phyloP scores from a whole-genome alignment of 2,329 filamentous ascomycete species.

The Chaetoscypha palmicola region DNA sequence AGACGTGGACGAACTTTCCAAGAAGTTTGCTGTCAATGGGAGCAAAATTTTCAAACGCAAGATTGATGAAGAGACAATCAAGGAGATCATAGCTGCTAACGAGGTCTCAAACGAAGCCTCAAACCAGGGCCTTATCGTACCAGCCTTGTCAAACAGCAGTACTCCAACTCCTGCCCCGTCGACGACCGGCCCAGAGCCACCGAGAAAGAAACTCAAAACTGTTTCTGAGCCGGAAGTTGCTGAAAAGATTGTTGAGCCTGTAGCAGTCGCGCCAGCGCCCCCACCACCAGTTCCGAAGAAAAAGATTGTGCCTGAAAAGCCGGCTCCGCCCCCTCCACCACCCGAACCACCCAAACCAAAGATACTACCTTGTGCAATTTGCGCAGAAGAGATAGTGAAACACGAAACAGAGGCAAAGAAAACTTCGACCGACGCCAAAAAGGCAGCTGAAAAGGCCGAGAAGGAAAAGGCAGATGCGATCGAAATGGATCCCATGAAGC shows the following conservation, averaged over 20 bases:
- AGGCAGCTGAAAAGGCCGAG: too few relatives aligned
- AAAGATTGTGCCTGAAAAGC: constrained; percentile 48
- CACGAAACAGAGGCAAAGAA: too few relatives aligned
- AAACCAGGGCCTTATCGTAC: constrained; percentile 26
- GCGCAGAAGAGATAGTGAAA: too few relatives aligned
- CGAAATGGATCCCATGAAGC: constrained; percentile 64
- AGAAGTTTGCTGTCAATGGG: constrained; percentile 74
- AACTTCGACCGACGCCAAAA: too few relatives aligned
- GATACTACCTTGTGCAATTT: constrained; percentile 78
- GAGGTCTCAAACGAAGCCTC: constrained; percentile 46
- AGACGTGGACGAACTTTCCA: constrained; percentile 81
- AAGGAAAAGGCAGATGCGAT: too few relatives aligned
- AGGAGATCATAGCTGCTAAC: constrained; percentile 60
- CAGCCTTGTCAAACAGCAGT: constrained; percentile 21
- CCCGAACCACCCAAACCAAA: constrained; percentile 75
- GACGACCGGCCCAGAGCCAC: constrained; percentile 42
- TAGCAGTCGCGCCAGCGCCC: constrained; percentile 21
- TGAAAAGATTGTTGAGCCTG: constrained; percentile 21
- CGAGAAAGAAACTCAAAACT: constrained; percentile 58
- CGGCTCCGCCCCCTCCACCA: constrained; percentile 57
- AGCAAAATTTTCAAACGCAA: constrained; percentile 80
- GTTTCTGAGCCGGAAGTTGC: constrained; percentile 41
- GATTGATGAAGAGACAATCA: constrained; percentile 83
- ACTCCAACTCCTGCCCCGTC: constrained; percentile 20
- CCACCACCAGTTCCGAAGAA: constrained; percentile 36